Evolutionary conservation across 495 filamentous ascomycete genomes (phyloP).

Genomic region (Penicillium steckii): DNA sequence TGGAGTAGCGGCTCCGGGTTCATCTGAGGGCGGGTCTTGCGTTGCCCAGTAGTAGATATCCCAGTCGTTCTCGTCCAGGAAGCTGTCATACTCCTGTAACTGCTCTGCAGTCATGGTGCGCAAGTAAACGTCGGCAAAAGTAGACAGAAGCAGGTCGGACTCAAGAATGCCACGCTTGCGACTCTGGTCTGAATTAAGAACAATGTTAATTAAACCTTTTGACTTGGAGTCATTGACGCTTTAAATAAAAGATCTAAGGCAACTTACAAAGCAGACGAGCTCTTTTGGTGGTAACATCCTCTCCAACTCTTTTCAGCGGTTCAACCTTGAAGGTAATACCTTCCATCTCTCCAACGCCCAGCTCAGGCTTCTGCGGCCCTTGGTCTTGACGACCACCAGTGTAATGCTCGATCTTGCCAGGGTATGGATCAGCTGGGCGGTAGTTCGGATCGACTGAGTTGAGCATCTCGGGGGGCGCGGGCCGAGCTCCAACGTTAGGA

Average conservation of each 20-base stretch:
- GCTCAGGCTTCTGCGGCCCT: conserved; percentile 57
- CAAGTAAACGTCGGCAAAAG: conserved; percentile 83
- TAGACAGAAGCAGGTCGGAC: conserved; percentile 91
- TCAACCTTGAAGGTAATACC: conserved; percentile 87
- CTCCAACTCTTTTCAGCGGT: conserved; percentile 75
- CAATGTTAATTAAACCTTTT: background rate
- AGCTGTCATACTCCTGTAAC: conserved; percentile 82
- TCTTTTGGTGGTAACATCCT: conserved; percentile 78
- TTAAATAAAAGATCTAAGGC: background rate
- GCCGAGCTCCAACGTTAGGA: conserved; percentile 56
- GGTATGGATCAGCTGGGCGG: conserved; percentile 56
- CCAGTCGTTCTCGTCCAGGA: conserved; percentile 99
- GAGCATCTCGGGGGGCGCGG: conserved; percentile 60
- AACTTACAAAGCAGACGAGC: conserved; percentile 86
- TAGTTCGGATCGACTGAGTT: conserved; percentile 56
- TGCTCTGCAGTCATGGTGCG: conserved; percentile 67
- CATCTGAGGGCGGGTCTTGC: conserved; percentile 66
- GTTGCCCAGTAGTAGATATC: conserved; percentile 99
- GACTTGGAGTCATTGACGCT: background rate
- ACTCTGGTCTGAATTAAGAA: conserved; percentile 70
- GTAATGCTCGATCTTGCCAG: conserved; percentile 60
- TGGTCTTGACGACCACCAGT: conserved; percentile 58
- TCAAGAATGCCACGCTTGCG: conserved; percentile 96
- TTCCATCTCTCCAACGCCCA: conserved; percentile 88
- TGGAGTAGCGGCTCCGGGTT: conserved; percentile 25